A percentile compares a stretch with the other conserved stretches of the same genome.
Evolutionary conservation across 192 early-diverging fungal species (phyloP).

Genomic region (Geranomyces variabilis): DNA sequence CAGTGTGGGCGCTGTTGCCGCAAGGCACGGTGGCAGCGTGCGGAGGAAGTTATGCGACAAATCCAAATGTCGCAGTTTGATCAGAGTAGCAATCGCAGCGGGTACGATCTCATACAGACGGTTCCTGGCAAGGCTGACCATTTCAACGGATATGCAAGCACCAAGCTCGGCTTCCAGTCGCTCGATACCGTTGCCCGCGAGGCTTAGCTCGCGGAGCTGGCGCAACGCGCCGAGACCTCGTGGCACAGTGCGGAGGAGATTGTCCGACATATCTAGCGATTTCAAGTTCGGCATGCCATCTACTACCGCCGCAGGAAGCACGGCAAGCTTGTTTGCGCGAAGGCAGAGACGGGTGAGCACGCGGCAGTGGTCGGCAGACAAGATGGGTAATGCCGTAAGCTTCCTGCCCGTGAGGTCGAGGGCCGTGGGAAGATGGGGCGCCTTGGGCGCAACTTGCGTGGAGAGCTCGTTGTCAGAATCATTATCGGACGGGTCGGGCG

Average conservation of each 20-base stretch:
- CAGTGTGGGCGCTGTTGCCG: neutral
- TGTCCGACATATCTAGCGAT: constrained; percentile 19
- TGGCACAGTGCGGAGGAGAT: neutral
- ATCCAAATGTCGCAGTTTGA: constrained; percentile 3
- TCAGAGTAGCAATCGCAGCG: neutral
- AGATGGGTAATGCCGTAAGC: constrained; percentile 1
- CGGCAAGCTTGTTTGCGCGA: neutral
- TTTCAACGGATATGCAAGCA: neutral
- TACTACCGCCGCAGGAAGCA: neutral
- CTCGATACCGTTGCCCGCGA: constrained; percentile 23
- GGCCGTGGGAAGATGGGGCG: neutral
- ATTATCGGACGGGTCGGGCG: neutral
- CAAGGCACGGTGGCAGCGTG: constrained; percentile 5
- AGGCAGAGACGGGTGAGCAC: constrained; percentile 5
- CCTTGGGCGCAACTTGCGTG: neutral
- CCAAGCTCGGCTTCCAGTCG: constrained; percentile 14
- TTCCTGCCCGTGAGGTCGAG: constrained; percentile 3
- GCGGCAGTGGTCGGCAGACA: constrained; percentile 15
- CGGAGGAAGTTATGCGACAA: constrained; percentile 15
- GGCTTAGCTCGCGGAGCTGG: constrained; percentile 3
- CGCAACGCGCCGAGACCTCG: neutral
- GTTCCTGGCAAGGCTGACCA: neutral
- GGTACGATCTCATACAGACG: constrained; percentile 12
- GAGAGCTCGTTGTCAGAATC: neutral
- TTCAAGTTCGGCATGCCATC: constrained; percentile 17